These are phyloP conservation scores for Trifolium dubium DNA, from an alignment of 306 rosid genomes.

Conservation along the genomic window DNA sequence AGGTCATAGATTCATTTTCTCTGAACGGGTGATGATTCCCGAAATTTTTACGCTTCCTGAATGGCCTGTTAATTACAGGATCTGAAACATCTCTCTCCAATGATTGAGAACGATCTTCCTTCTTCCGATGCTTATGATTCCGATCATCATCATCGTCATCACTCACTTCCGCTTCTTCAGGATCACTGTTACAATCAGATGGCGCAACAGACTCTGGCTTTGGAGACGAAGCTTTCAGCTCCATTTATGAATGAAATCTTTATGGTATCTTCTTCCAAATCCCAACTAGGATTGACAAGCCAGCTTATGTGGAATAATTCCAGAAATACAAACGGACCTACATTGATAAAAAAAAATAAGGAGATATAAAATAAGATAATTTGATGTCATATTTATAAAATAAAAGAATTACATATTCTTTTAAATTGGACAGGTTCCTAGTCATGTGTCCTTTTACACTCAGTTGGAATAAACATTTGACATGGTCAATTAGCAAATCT, in stretches of 20 bases:
- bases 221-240: slow-evolving; percentile 77
- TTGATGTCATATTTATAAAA: slow-evolving; percentile 4
- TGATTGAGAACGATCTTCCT: slow-evolving; percentile 76
- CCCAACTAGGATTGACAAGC: slow-evolving; percentile 47
- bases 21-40: slow-evolving; percentile 73
- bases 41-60: slow-evolving; percentile 71
- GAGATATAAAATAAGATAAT: slow-evolving; percentile 33
- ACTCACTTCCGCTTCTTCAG: slow-evolving; percentile 93
- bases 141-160: slow-evolving; percentile 97
- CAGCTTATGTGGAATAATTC: slow-evolving; percentile 42
- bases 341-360: slow-evolving; percentile 29
- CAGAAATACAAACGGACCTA: slow-evolving; percentile 48
- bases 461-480: slow-evolving; percentile 4
- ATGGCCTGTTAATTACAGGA: slow-evolving; percentile 74
- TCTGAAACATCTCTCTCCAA: slow-evolving; percentile 78
- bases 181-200: slow-evolving; percentile 73
- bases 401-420: slow-evolving; percentile 5
- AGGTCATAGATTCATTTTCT: slow-evolving; percentile 77
- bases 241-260: slow-evolving; percentile 57
- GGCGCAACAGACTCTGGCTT: slow-evolving; percentile 66
- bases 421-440: slow-evolving; percentile 8
- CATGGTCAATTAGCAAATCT: slow-evolving; percentile 24
- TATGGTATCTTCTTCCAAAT: slow-evolving; percentile 47
- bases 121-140: slow-evolving; percentile 91
- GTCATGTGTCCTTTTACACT: slow-evolving; percentile 26